phyloP scores from a whole-genome alignment of 345 rosid genomes.

The Moricandia moricandioides region DNA sequence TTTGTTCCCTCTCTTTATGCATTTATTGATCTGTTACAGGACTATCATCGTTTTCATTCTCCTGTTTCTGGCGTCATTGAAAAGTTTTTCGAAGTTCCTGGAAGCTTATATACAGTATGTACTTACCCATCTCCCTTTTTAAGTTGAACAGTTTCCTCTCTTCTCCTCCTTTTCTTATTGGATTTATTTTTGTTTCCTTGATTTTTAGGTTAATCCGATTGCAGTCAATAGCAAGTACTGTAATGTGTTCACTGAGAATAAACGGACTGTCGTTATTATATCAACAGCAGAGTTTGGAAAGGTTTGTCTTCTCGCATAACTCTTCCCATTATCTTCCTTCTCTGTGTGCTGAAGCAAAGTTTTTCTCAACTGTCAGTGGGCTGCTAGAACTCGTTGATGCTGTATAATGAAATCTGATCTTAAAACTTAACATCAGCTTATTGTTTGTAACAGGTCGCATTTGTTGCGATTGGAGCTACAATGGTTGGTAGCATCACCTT shows the following conservation, averaged over 20 bases:
- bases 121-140: constrained; percentile 9
- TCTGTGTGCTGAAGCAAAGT: constrained; percentile 10
- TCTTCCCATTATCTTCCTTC: neutral
- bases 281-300: constrained; percentile 77
- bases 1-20: neutral
- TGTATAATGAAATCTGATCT: constrained; percentile 12
- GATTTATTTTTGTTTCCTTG: constrained; percentile 7
- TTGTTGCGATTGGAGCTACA: constrained; percentile 91
- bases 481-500: constrained; percentile 96
- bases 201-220: constrained; percentile 83
- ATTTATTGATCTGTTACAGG: constrained; percentile 47
- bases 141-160: neutral
- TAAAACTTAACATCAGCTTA: neutral
- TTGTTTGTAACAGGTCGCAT: constrained; percentile 34
- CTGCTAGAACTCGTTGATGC: neutral
- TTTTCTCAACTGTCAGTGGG: neutral
- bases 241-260: constrained; percentile 93
- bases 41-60: constrained; percentile 87
- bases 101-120: constrained; percentile 80
- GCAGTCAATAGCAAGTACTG: constrained; percentile 97
- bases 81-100: constrained; percentile 58
- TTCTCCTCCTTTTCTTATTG: constrained; percentile 2
- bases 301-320: constrained; percentile 44
- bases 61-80: constrained; percentile 82
- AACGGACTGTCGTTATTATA: constrained; percentile 65